Evolutionary conservation across 768 basidiomycete genomes (phyloP).

Genomic region (Sporobolomyces phaffii): DNA sequence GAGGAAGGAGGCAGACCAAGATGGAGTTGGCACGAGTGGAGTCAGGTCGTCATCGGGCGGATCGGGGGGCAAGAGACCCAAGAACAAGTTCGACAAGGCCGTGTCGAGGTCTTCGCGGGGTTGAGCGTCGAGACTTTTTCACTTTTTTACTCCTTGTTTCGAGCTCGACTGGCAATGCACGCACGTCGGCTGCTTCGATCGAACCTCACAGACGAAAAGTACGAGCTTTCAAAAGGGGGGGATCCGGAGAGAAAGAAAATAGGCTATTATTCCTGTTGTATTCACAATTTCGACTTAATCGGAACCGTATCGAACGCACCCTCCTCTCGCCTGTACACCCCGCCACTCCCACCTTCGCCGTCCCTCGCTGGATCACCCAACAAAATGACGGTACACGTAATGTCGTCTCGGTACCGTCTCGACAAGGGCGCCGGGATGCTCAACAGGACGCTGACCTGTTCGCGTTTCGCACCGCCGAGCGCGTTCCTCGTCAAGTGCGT

Average conservation of each 20-base stretch:
- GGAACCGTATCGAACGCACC: constrained; percentile 35
- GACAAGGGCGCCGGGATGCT: constrained; percentile 79
- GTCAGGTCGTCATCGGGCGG: constrained; percentile 21
- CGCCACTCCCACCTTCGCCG: constrained; percentile 68
- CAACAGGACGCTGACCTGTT: constrained; percentile 56
- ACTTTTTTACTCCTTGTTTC: background rate
- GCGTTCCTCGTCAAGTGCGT: constrained; percentile 79
- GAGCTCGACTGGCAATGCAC: too few species aligned
- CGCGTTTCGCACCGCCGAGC: constrained; percentile 71
- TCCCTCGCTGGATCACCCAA: constrained; percentile 48
- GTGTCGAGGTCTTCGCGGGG: constrained; percentile 20
- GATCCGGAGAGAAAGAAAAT: too few species aligned
- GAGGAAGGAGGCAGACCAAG: constrained; percentile 12
- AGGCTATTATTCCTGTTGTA: background rate
- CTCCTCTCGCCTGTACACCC: constrained; percentile 31
- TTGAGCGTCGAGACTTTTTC: too few species aligned
- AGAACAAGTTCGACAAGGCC: constrained; percentile 43
- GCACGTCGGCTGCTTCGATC: background rate
- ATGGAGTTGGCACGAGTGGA: constrained; percentile 27
- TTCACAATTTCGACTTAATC: constrained; percentile 55
- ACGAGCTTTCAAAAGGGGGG: too few species aligned
- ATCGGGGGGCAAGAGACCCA: constrained; percentile 31
- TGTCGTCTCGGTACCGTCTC: constrained; percentile 70
- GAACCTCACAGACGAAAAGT: too few species aligned
- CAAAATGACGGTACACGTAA: constrained; percentile 34